Base-by-base conservation (phyloP, 164 flowering plant species). In the Macadamia integrifolia region DNA sequence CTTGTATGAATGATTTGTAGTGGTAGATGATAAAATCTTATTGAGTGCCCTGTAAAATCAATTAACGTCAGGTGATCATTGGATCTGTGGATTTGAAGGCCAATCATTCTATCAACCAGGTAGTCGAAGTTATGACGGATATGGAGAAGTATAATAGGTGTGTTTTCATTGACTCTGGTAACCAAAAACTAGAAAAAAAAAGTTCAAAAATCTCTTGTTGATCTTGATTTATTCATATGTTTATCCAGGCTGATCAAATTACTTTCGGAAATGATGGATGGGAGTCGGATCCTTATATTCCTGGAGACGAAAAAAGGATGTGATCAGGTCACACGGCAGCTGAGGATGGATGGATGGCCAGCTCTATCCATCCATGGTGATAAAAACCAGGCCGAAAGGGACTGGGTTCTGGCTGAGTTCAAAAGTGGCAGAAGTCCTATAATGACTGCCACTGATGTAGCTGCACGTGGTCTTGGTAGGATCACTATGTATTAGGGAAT, bases 391-490 rank as follows among this genome's bases (percentile, higher is more conserved):
- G 69, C 85, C 12, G 98, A 94, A 79, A 89, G 99, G 72, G 99
- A 94, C 74, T 89, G 97, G 92, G 99, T 94, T 62, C 77, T 94
- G 56, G 82, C 96, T 50, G 99, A 94, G 73, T 94, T 94, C 78
- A 92, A 86, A 79, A 92, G 87, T 90, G 97, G 99, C 76, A 89
- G 94, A 76, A 94, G 84, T 82, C 94, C 91, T 73, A 87, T 94
- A 77, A 90, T 94, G 99, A 90, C 86, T 76, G 99, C 99, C 79
- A 94, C 98, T 78, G 99, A 94, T 87, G 99, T 94, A 71, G 99
- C 99, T 83, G 99, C 99, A 43, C 90, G 99, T 79, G 99, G 99
- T 80, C 99, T 94, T 86, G 99, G 99, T 94, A 94, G 96, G 98
- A 83, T 84, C 69, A 84, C 55, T 83, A 84, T 76, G 84, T 85